These are phyloP conservation scores for Cryphonectria naterciae DNA, from an alignment of 2,329 filamentous ascomycete species.

Conservation along the genomic window DNA sequence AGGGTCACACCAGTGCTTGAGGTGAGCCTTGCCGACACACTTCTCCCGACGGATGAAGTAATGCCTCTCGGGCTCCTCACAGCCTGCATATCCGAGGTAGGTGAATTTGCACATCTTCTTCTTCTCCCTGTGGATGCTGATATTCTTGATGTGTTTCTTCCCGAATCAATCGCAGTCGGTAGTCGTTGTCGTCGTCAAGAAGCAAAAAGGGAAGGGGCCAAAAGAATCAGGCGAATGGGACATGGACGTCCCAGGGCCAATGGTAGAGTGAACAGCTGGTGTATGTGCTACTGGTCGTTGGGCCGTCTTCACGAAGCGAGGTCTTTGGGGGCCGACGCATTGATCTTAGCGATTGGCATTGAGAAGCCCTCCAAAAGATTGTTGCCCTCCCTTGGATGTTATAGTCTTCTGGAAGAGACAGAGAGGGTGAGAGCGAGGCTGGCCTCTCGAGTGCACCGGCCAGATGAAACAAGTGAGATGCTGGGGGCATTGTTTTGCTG, in stretches of 20 bases:
- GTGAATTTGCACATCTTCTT: constrained; percentile 28
- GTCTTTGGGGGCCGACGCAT: constrained; percentile 12
- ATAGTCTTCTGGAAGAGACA: constrained; percentile 14
- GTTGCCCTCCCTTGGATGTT: constrained; percentile 19
- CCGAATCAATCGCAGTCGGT: neutral
- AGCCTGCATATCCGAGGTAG: constrained; percentile 29
- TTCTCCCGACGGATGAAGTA: constrained; percentile 30
- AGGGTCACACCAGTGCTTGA: constrained; percentile 29
- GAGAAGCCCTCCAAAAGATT: neutral
- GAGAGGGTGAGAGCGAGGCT: constrained; percentile 10
- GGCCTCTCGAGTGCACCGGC: constrained; percentile 18
- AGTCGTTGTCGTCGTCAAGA: neutral
- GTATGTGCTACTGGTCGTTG: constrained; percentile 10
- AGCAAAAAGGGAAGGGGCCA: neutral
- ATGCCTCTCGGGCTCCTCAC: constrained; percentile 30
- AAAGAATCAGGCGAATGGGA: neutral
- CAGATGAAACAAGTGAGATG: constrained; percentile 15
- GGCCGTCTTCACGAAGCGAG: constrained; percentile 22
- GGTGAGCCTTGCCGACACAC: constrained; percentile 26
- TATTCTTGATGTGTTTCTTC: neutral
- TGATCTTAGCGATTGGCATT: constrained; percentile 17
- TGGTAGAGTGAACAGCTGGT: neutral
- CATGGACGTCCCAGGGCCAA: neutral
- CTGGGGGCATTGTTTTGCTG: constrained; percentile 3
- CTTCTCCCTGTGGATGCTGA: neutral